Evolutionary conservation across 768 basidiomycete genomes (phyloP).

Genomic region (Leucogyrophana mollusca): DNA sequence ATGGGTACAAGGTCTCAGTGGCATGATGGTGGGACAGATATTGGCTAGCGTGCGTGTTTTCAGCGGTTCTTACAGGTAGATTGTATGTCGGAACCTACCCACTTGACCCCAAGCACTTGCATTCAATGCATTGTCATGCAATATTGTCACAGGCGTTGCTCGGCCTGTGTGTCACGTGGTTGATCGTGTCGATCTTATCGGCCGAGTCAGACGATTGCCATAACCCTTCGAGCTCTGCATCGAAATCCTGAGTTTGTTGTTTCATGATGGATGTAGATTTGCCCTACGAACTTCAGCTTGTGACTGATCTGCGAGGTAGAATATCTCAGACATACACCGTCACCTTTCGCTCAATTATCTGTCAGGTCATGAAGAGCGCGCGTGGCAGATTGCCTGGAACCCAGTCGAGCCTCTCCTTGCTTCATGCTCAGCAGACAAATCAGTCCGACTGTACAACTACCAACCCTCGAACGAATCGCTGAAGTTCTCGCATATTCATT

Average conservation of each 20-base stretch:
- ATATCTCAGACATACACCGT: neutral
- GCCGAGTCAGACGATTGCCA: too few relatives aligned
- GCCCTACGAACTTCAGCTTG: conserved; percentile 17
- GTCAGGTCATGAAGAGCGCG: conserved; percentile 76
- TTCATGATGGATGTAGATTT: conserved; percentile 16
- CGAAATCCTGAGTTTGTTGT: conserved; percentile 7
- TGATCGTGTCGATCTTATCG: too few relatives aligned
- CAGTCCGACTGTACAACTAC: conserved; percentile 84
- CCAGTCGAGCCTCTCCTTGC: conserved; percentile 78
- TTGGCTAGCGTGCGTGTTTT: too few relatives aligned
- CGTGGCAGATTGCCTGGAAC: conserved; percentile 91
- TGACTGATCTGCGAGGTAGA: conserved; percentile 24
- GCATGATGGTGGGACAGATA: too few relatives aligned
- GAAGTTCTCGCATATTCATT: conserved; percentile 54
- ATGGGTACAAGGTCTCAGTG: too few relatives aligned
- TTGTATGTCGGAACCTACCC: too few relatives aligned
- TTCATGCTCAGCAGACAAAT: conserved; percentile 93
- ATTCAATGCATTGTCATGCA: too few relatives aligned
- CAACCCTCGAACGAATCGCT: conserved; percentile 21
- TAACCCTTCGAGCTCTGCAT: too few relatives aligned
- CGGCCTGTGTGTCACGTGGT: too few relatives aligned
- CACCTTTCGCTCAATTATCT: neutral
- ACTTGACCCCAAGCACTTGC: too few relatives aligned
- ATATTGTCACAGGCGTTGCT: too few relatives aligned
- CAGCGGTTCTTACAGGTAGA: too few relatives aligned